A percentile compares a stretch with the other conserved stretches of the same genome.
Conservation (phyloP, 192 early-diverging fungal genomes). For the Coemansia sp. region DNA sequence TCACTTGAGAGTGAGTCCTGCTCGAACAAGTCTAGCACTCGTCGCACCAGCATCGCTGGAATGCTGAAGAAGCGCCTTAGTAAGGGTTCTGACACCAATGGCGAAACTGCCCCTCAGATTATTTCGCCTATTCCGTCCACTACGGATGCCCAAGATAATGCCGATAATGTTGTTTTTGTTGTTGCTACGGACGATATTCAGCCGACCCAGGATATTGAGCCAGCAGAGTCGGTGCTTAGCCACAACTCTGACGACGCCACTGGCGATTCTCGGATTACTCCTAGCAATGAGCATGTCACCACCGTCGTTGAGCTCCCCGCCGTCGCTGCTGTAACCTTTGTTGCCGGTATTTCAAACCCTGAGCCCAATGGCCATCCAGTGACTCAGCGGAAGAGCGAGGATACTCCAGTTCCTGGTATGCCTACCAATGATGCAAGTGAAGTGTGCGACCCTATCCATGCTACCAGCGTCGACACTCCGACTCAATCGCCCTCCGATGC, state of each 20-base stretch:
- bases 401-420: not conserved
- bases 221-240: not conserved
- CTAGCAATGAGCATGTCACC: not conserved
- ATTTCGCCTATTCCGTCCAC: not conserved
- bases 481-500: not conserved
- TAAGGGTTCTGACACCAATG: slow-evolving; percentile 15
- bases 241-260: slow-evolving; percentile 3
- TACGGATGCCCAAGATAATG: not conserved
- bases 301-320: not conserved
- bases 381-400: not conserved
- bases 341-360: not conserved
- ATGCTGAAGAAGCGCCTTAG: slow-evolving; percentile 30
- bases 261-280: not conserved
- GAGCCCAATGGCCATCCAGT: not conserved
- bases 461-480: not conserved
- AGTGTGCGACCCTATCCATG: not conserved
- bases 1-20: not conserved
- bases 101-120: not conserved
- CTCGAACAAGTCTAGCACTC: slow-evolving; percentile 14
- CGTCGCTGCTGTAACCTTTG: not conserved
- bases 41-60: slow-evolving; percentile 41
- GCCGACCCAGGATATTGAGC: not conserved
- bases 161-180: not conserved
- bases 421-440: not conserved
- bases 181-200: not conserved